phyloP scores from a whole-genome alignment of 2,329 filamentous ascomycete genomes.

The Xylariales sp. region DNA sequence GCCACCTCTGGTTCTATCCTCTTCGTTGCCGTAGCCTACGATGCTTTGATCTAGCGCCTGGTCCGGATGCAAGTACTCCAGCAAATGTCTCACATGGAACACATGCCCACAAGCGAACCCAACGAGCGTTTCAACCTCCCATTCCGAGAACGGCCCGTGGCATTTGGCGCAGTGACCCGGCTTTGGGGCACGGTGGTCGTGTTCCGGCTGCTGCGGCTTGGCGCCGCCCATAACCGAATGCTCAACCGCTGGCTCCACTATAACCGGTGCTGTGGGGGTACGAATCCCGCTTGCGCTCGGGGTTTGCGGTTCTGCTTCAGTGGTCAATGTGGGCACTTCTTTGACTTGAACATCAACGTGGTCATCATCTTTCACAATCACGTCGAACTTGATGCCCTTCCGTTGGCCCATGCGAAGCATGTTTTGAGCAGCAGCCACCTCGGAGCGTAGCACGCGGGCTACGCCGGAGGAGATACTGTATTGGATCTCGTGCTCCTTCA shows the following conservation, averaged over 20 bases:
- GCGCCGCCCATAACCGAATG: conserved; percentile 10
- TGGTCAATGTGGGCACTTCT: conserved; percentile 28
- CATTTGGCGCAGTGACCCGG: conserved; percentile 59
- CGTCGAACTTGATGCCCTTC: conserved; percentile 84
- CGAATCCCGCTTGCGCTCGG: conserved; percentile 17
- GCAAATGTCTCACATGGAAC: conserved; percentile 70
- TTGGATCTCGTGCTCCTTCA: conserved; percentile 94
- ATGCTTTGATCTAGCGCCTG: conserved; percentile 36
- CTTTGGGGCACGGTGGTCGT: conserved; percentile 29
- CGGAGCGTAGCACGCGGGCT: conserved; percentile 77
- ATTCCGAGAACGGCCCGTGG: conserved; percentile 50
- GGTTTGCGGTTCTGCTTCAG: conserved; percentile 13
- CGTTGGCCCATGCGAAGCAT: conserved; percentile 74
- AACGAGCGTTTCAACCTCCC: conserved; percentile 67
- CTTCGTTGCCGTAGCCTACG: conserved; percentile 38
- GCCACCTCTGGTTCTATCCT: conserved; percentile 38
- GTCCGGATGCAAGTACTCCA: conserved; percentile 47
- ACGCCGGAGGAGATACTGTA: conserved; percentile 88
- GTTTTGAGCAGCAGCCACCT: conserved; percentile 81
- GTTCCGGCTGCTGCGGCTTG: conserved; percentile 23
- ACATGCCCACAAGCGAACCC: conserved; percentile 81
- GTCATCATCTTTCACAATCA: conserved; percentile 43
- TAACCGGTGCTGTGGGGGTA: conserved; percentile 15
- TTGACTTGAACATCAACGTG: conserved; percentile 40
- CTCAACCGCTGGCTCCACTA: conserved; percentile 10